A percentile compares a stretch with the other conserved stretches of the same genome.
Conservation (phyloP, 495 filamentous ascomycete genomes). For the Aspergillus biplanus region DNA sequence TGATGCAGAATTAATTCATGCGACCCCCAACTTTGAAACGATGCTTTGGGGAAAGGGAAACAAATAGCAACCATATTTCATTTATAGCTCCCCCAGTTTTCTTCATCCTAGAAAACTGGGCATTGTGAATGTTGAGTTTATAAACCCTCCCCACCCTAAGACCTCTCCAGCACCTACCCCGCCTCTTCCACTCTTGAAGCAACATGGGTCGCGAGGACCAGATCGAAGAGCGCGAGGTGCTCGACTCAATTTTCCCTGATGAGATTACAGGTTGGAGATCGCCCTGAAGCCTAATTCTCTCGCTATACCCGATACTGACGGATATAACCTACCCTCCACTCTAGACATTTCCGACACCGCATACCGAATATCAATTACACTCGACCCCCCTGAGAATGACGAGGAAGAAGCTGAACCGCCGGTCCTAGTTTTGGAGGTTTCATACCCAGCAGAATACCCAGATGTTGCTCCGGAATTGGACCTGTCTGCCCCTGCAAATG, state of each 20-base stretch:
- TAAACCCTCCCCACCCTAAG: background rate
- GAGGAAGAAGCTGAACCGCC: conserved; percentile 52
- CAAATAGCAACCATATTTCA: too few species aligned
- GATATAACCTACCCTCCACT: conserved; percentile 10
- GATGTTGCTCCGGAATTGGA: conserved; percentile 81
- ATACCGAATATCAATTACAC: conserved; percentile 78
- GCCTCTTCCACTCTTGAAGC: conserved; percentile 9
- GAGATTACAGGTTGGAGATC: conserved; percentile 78
- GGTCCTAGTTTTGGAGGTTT: conserved; percentile 76
- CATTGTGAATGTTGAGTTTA: background rate
- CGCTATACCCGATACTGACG: background rate
- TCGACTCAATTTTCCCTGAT: conserved; percentile 97
- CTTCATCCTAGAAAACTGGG: background rate
- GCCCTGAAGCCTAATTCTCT: background rate
- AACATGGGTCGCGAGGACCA: conserved; percentile 95
- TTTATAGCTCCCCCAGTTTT: background rate
- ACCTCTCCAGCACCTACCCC: background rate
- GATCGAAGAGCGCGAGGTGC: conserved; percentile 92
- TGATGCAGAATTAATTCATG: conserved; percentile 6
- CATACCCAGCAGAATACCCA: conserved; percentile 85
- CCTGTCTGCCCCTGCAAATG: conserved; percentile 70
- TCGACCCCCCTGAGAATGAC: conserved; percentile 70
- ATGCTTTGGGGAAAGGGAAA: too few species aligned
- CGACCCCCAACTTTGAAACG: background rate
- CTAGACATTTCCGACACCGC: conserved; percentile 72